phyloP scores from a whole-genome alignment of 1,284 basidiomycete genomes.

The Apiotrichum brassicae region DNA sequence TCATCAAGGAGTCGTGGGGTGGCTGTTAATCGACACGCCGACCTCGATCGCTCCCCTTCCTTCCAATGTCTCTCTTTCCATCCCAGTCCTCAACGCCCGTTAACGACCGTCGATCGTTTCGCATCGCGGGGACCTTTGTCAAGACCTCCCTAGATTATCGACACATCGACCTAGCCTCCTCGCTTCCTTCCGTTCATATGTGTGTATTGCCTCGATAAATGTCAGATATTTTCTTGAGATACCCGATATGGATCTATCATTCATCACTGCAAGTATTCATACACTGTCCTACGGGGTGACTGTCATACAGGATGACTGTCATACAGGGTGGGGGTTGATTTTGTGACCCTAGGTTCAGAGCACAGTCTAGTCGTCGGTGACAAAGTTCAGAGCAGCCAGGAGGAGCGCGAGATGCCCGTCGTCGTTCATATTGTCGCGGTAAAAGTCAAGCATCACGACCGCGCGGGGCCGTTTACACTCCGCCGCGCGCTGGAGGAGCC shows the following conservation, averaged over 20 bases:
- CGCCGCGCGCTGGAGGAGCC: slow-evolving; percentile 54
- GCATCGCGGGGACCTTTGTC: too few relatives aligned
- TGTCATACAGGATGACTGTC: too few relatives aligned
- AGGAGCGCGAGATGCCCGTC: slow-evolving; percentile 14
- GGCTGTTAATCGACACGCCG: neutral
- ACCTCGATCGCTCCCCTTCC: neutral
- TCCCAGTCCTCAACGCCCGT: too few relatives aligned
- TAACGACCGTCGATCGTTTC: too few relatives aligned
- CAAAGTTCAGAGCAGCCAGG: slow-evolving; percentile 13
- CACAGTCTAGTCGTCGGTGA: slow-evolving; percentile 4
- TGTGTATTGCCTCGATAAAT: too few relatives aligned
- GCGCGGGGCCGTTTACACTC: slow-evolving; percentile 29
- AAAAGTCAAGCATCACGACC: slow-evolving; percentile 41
- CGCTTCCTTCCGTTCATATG: too few relatives aligned
- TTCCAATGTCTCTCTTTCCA: neutral
- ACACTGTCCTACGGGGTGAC: too few relatives aligned
- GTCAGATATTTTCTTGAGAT: too few relatives aligned
- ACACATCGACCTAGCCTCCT: too few relatives aligned
- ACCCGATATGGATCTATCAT: too few relatives aligned
- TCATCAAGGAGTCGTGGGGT: slow-evolving; percentile 5
- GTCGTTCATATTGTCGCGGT: slow-evolving; percentile 14
- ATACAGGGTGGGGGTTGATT: neutral
- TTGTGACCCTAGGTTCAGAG: neutral
- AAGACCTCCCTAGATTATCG: too few relatives aligned
- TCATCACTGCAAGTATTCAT: too few relatives aligned